Evolutionary conservation across 2,329 filamentous ascomycete species (phyloP), one percentile per base, ranked within the genome.

Genomic region (Dendryphion nanum): DNA sequence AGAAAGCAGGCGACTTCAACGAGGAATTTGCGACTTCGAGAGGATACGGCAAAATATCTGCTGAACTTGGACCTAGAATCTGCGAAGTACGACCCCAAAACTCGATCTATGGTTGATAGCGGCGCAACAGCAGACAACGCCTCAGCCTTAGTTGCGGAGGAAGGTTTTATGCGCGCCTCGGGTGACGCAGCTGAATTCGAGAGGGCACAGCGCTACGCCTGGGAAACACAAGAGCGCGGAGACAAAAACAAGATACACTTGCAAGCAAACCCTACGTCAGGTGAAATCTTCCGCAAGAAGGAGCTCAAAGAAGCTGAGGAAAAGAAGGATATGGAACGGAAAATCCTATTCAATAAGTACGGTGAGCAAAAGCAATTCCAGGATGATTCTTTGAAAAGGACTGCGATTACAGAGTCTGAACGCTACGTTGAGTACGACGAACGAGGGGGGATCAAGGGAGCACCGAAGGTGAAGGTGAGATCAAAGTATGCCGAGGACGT

Each of bases 71-170:
- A 98, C 60, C 76, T 95, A 3, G 93, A 98, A 57, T 96, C 90
- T 1, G 93, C 94, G 2, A 94, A 95, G 65, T 98, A 98, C 68
- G 91, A 98, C 59, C 93, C 93, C 0, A 98, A 98, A 64, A 96
- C 90, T 10, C 79, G 93, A 54, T 85, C 86, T 6, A 88, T 98
- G 76, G 85, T 95, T 16, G 88, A 95, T 59, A 82, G 81, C 46
- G 89, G 89, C 33, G 89, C 86, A 5, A 86, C 83, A 20, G 79
- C 79, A 16, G 89, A 94, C 69, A 84, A 83, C 51, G 86, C 87
- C 3, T 86, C 90, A 6, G 81, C 85, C 19, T 68, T 95, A 5
- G 91, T 93, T 39, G 90, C 90, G 4, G 93, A 97, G 55, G 90
- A 97, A 55, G 91, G 91, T 31, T 97, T 95, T 64, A 80, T 95